Conservation (phyloP, 306 rosid genomes). For the Lagenaria siceraria region DNA sequence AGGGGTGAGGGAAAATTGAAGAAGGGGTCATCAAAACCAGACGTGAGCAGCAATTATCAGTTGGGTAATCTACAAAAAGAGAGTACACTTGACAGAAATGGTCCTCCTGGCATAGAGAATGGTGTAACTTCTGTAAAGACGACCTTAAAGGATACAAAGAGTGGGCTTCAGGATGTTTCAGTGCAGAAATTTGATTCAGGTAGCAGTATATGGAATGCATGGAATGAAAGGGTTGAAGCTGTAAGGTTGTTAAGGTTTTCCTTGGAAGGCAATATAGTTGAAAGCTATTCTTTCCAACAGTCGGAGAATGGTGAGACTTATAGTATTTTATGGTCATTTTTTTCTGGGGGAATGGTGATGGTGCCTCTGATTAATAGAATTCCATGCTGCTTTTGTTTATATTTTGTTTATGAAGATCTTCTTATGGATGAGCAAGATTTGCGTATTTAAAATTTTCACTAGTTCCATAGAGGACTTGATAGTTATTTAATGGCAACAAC, state of each 20-base stretch:
- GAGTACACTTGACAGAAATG: constrained; percentile 18
- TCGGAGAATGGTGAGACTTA: constrained; percentile 34
- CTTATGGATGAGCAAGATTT: not conserved
- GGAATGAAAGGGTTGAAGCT: constrained; percentile 82
- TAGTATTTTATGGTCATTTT: constrained; percentile 1
- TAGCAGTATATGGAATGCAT: constrained; percentile 61
- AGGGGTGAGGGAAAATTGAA: constrained; percentile 58
- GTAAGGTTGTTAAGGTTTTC: constrained; percentile 64
- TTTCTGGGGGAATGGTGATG: not conserved
- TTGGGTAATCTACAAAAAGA: constrained; percentile 18
- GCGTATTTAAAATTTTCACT: not conserved
- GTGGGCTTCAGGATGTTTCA: constrained; percentile 17
- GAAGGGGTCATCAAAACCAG: constrained; percentile 21
- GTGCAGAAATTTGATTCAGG: constrained; percentile 17
- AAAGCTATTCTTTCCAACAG: constrained; percentile 17
- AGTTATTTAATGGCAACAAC: not conserved
- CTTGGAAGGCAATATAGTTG: constrained; percentile 51
- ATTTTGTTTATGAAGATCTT: not conserved
- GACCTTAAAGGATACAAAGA: constrained; percentile 15
- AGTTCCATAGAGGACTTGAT: not conserved
- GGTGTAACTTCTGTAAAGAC: constrained; percentile 5
- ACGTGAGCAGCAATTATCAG: constrained; percentile 15
- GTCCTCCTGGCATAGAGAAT: constrained; percentile 15
- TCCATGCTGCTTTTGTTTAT: not conserved
- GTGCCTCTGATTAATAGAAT: not conserved